Base-by-base conservation (phyloP, 257 asterid genomes). In the Solanum tarapatanum region DNA sequence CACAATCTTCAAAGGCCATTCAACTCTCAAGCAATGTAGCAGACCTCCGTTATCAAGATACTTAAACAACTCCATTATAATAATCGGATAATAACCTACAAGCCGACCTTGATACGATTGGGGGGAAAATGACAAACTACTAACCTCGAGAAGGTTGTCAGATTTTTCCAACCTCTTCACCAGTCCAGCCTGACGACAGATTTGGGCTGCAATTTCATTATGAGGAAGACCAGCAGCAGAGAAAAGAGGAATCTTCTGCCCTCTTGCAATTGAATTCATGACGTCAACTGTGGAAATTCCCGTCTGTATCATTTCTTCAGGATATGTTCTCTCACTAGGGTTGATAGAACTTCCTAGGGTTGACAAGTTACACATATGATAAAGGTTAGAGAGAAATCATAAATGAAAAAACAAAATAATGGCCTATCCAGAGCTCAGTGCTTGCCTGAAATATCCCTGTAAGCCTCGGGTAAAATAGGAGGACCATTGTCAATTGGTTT, bases 191-290 rank as follows among this genome's bases (percentile, higher is more conserved):
- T 96, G 99, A 86, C 99, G 98, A 91, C 99, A 96, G 86, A 96
- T 96, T 92, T 96, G 99, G 87, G 99, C 99, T 85, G 99, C 99
- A 17, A 96, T 96, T 93, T 96, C 99, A 92, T 96, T 96, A 93
- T 96, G 99, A 82, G 98, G 99, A 90, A 96, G 98, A 92, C 99
- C 99, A 83, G 99, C 99, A 87, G 99, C 99, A 51, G 99, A 96
- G 82, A 96, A 96, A 83, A 96, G 99, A 80, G 98, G 99, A 86
- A 96, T 96, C 89, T 96, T 96, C 92, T 96, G 99, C 87, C 99
- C 99, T 84, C 99, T 95, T 82, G 99, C 98, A 90, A 96, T 95
- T 87, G 99, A 96, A 91, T 96, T 96, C 99, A 96, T 96, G 91
- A 96, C 99, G 90, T 96, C 99, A 87, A 96, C 95, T 55, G 99